Evolutionary conservation across 2,329 filamentous ascomycete genomes (phyloP).

Genomic region (Xylariales sp.): DNA sequence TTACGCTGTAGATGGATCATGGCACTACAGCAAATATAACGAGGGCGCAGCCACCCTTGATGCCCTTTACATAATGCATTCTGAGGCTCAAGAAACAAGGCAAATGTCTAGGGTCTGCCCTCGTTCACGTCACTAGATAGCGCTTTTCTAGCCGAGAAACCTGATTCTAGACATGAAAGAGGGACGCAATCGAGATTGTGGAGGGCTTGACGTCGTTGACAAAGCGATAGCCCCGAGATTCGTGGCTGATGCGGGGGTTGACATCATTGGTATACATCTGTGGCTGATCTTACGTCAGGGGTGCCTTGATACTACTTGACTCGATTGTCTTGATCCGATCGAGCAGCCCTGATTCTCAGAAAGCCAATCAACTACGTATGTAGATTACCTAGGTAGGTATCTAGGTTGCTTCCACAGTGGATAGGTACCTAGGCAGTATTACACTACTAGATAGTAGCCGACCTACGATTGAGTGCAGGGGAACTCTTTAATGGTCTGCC

Average conservation of each 20-base stretch:
- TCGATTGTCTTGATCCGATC: background rate
- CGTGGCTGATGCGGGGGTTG: slow-evolving; percentile 32
- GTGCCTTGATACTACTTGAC: background rate
- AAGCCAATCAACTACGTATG: background rate
- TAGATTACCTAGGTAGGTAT: no score
- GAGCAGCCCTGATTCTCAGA: background rate
- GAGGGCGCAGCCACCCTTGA: background rate
- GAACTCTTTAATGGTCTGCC: slow-evolving; percentile 48
- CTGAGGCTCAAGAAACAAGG: slow-evolving; percentile 17
- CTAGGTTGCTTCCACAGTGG: no score
- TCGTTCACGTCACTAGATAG: slow-evolving; percentile 32
- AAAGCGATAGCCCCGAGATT: slow-evolving; percentile 12
- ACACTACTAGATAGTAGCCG: background rate
- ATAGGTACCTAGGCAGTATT: no score
- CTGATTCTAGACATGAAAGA: slow-evolving; percentile 21
- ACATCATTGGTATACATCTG: slow-evolving; percentile 29
- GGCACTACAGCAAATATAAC: slow-evolving; percentile 23
- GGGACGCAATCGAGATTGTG: slow-evolving; percentile 33
- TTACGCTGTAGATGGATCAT: no score
- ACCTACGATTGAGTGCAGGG: slow-evolving; percentile 12
- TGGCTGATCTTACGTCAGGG: slow-evolving; percentile 25
- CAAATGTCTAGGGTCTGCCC: background rate
- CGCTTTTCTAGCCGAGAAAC: slow-evolving; percentile 23
- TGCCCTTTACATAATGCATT: slow-evolving; percentile 18
- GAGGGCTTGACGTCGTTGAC: slow-evolving; percentile 31